Conservation (phyloP, 2,329 filamentous ascomycete genomes). For the Ceratocystis variospora region DNA sequence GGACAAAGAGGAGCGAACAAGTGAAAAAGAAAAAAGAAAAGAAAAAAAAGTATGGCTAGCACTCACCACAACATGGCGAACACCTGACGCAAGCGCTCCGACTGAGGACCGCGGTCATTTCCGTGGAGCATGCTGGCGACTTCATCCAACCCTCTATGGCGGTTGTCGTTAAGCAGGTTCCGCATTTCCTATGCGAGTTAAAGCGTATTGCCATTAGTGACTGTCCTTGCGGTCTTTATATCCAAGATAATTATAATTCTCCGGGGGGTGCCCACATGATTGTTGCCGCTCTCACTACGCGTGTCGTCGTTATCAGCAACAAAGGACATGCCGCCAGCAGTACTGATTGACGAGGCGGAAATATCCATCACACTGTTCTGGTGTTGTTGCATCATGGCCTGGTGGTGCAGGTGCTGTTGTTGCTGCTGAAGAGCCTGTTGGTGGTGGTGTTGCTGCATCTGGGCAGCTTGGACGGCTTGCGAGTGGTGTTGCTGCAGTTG, state of each 20-base stretch:
- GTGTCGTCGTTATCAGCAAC: slow-evolving; percentile 13
- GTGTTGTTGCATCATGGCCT: slow-evolving; percentile 33
- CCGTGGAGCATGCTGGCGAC: slow-evolving; percentile 64
- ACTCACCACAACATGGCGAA: slow-evolving; percentile 80
- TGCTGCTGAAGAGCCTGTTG: slow-evolving; percentile 10
- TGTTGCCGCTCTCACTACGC: slow-evolving; percentile 14
- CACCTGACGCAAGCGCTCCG: slow-evolving; percentile 69
- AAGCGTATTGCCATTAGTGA: background rate
- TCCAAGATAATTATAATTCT: too few species aligned
- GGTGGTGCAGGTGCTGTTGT: slow-evolving; percentile 26
- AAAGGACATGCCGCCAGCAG: slow-evolving; percentile 11
- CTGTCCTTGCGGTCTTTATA: too few species aligned
- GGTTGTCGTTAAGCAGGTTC: slow-evolving; percentile 57
- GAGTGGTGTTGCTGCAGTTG: slow-evolving; percentile 10
- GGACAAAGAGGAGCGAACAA: background rate
- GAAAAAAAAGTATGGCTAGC: background rate
- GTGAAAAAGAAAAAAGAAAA: slow-evolving; percentile 17
- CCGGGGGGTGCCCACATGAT: slow-evolving; percentile 24
- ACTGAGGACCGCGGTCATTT: slow-evolving; percentile 66
- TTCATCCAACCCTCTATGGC: slow-evolving; percentile 52
- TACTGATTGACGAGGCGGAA: slow-evolving; percentile 9
- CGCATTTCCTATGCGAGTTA: slow-evolving; percentile 44
- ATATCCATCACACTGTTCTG: slow-evolving; percentile 27
- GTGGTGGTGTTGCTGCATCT: slow-evolving; percentile 15
- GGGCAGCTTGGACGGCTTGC: slow-evolving; percentile 6